These are phyloP conservation scores for Xylaria longipes DNA, from an alignment of 495 filamentous ascomycete species.

Conservation along the genomic window DNA sequence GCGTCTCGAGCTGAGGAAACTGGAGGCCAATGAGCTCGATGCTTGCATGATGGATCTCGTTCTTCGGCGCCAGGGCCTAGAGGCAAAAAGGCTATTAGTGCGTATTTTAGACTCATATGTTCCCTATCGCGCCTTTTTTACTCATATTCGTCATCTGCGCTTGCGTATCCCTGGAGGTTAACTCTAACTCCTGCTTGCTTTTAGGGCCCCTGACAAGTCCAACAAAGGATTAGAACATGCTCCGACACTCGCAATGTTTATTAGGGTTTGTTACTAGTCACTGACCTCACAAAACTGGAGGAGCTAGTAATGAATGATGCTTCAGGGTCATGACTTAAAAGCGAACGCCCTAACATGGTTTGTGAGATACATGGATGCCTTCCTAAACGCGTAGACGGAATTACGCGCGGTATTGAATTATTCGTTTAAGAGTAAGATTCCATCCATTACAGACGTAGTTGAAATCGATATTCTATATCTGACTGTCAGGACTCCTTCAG, in stretches of 20 bases:
- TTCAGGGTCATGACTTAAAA: constrained; percentile 39
- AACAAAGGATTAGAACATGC: too few relatives aligned
- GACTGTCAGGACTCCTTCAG: too few relatives aligned
- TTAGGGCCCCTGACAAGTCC: neutral
- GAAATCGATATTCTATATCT: constrained; percentile 46
- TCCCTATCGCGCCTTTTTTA: neutral
- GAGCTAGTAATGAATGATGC: too few relatives aligned
- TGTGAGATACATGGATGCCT: constrained; percentile 40
- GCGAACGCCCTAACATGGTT: constrained; percentile 44
- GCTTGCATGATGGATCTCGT: constrained; percentile 48
- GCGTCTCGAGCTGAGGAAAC: constrained; percentile 21
- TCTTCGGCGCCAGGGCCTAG: constrained; percentile 39
- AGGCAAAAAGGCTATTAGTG: constrained; percentile 30
- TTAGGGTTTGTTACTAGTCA: too few relatives aligned
- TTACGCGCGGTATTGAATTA: constrained; percentile 34
- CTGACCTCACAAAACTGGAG: too few relatives aligned
- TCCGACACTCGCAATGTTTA: too few relatives aligned
- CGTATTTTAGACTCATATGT: too few relatives aligned
- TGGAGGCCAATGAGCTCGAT: constrained; percentile 35
- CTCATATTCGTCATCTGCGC: constrained; percentile 33
- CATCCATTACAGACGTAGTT: constrained; percentile 37
- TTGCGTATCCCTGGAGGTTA: constrained; percentile 29
- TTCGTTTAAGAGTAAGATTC: neutral
- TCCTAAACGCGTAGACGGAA: constrained; percentile 35
- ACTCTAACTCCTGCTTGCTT: neutral